phyloP scores from a whole-genome alignment of 2,329 filamentous ascomycete species.

The Cercospora citrullina region DNA sequence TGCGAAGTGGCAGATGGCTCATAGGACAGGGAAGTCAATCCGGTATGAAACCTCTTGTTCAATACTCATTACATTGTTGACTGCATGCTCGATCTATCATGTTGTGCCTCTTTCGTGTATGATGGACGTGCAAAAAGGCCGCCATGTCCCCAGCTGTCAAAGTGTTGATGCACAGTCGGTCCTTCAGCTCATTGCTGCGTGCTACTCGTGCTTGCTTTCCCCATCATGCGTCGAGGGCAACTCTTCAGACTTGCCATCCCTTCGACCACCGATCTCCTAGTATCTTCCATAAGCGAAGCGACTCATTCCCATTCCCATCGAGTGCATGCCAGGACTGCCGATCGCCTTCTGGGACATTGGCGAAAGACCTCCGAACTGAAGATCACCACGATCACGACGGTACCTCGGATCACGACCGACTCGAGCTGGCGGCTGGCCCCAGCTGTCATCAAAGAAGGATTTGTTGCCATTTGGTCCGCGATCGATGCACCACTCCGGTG shows the following conservation, averaged over 20 bases:
- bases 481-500: slow-evolving; percentile 45
- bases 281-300: slow-evolving; percentile 12
- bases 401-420: slow-evolving; percentile 42
- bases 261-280: slow-evolving; percentile 12
- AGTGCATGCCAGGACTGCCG: slow-evolving; percentile 12
- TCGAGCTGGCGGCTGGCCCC: slow-evolving; percentile 40
- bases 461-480: slow-evolving; percentile 40
- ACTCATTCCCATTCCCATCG: slow-evolving; percentile 8
- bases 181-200: background rate
- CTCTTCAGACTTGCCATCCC: background rate
- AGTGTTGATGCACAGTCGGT: background rate
- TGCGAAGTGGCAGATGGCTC: too few species aligned
- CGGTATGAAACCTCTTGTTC: background rate
- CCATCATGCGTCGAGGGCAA: background rate
- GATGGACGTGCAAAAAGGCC: background rate
- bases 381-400: slow-evolving; percentile 29
- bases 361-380: slow-evolving; percentile 26
- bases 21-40: too few species aligned
- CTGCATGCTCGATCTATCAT: background rate
- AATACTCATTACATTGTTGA: background rate
- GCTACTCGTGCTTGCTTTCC: background rate
- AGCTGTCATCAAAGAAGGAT: slow-evolving; percentile 45
- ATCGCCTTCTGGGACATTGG: slow-evolving; percentile 7
- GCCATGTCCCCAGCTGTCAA: background rate
- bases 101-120: background rate